Percentiles rank a stretch among this genome's conserved stretches.
Evolutionary conservation across 352 stramenopile species (phyloP).

Genomic region (Saprolegnia parasitica): DNA sequence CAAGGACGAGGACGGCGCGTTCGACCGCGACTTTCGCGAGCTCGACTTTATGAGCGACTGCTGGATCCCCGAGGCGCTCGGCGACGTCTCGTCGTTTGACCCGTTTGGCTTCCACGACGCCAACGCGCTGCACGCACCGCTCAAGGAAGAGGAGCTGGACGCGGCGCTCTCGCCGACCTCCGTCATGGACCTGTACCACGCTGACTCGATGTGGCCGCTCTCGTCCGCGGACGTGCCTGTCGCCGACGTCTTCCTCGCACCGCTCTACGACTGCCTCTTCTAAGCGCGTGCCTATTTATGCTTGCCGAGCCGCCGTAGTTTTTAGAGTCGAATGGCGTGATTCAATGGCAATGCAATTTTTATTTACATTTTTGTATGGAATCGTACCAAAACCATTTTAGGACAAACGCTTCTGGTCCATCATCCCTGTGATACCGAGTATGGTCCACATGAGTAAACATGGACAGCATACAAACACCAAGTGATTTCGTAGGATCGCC

Average conservation of each 20-base stretch:
- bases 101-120: not conserved
- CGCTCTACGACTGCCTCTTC: conserved; percentile 7
- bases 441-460: not conserved
- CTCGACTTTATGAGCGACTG: conserved; percentile 19
- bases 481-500: not conserved
- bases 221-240: not conserved
- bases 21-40: conserved; percentile 6
- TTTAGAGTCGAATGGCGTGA: not conserved
- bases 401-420: no score
- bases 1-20: not conserved
- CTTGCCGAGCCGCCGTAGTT: not conserved
- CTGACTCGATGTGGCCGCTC: not conserved
- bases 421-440: no score
- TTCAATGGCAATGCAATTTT: not conserved
- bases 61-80: conserved; percentile 7
- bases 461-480: not conserved
- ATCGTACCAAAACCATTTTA: not conserved
- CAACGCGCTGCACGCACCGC: not conserved
- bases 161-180: conserved; percentile 17
- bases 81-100: conserved; percentile 4
- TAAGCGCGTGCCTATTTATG: not conserved
- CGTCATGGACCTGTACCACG: conserved; percentile 22
- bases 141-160: conserved; percentile 5
- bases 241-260: conserved; percentile 4
- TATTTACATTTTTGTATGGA: conserved; percentile 17